Conservation (phyloP, 306 rosid species). For the Echinosophora koreensis region DNA sequence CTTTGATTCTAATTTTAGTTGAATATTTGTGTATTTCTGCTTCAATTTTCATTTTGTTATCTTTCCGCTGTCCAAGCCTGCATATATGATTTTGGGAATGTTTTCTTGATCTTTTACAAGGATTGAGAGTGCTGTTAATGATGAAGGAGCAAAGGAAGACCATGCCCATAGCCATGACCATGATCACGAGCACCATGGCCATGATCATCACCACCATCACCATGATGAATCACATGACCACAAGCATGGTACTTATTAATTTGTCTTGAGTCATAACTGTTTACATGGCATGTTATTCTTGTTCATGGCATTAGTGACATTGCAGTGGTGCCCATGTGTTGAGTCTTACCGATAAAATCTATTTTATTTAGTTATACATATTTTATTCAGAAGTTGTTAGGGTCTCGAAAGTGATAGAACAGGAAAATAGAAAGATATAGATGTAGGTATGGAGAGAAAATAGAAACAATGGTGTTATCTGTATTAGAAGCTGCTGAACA, state of each 20-base stretch:
- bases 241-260: conserved; percentile 70
- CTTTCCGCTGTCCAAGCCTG: conserved; percentile 35
- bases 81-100: conserved; percentile 40
- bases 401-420: too few species aligned
- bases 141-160: conserved; percentile 69
- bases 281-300: conserved; percentile 19
- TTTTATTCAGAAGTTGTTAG: background rate
- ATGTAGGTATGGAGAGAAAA: too few species aligned
- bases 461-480: too few species aligned
- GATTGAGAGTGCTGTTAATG: conserved; percentile 82
- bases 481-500: too few species aligned
- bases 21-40: conserved; percentile 23
- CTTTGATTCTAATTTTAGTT: conserved; percentile 14
- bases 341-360: conserved; percentile 18
- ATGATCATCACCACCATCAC: conserved; percentile 62
- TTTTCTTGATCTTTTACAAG: conserved; percentile 55
- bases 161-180: conserved; percentile 60
- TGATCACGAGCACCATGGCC: conserved; percentile 53
- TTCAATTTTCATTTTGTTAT: conserved; percentile 7
- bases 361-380: background rate
- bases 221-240: conserved; percentile 69
- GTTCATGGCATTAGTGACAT: conserved; percentile 19
- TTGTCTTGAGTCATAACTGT: conserved; percentile 11
- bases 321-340: conserved; percentile 2
- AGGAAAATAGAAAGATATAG: too few species aligned